Evolutionary conservation across 805 yeast genomes (phyloP).

Genomic region (Blastobotrys parvus): DNA sequence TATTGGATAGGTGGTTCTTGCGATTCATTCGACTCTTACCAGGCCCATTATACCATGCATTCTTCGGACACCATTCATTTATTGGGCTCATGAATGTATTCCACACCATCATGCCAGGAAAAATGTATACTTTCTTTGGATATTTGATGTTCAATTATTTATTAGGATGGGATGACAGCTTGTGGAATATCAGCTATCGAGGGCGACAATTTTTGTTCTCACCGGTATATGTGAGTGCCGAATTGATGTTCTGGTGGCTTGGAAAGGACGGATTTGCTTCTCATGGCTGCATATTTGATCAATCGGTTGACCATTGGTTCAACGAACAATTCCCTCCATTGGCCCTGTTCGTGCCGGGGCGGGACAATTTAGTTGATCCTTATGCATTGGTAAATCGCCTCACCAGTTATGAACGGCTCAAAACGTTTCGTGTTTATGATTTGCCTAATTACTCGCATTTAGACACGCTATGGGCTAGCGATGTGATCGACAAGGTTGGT

Average conservation of each 20-base stretch:
- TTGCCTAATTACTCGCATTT: slow-evolving; percentile 70
- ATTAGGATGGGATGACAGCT: slow-evolving; percentile 76
- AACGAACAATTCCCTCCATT: slow-evolving; percentile 45
- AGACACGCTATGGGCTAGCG: slow-evolving; percentile 90
- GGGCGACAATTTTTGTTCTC: slow-evolving; percentile 76
- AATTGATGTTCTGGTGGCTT: slow-evolving; percentile 91
- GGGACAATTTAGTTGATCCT: slow-evolving; percentile 75
- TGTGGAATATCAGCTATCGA: slow-evolving; percentile 65
- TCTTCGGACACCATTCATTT: slow-evolving; percentile 74
- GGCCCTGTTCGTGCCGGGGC: slow-evolving; percentile 59
- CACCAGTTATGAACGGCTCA: slow-evolving; percentile 38
- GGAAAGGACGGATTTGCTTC: slow-evolving; percentile 43
- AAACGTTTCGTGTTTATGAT: slow-evolving; percentile 28
- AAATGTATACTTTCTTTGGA: slow-evolving; percentile 55
- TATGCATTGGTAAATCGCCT: slow-evolving; percentile 57
- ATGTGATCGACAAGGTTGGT: slow-evolving; percentile 60
- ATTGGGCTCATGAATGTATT: slow-evolving; percentile 63
- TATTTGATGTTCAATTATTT: slow-evolving; percentile 80
- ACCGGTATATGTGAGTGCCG: slow-evolving; percentile 73
- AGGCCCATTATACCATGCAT: slow-evolving; percentile 21
- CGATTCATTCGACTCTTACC: slow-evolving; percentile 22
- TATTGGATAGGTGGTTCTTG: slow-evolving; percentile 45
- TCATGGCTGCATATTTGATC: slow-evolving; percentile 47
- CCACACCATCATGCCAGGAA: slow-evolving; percentile 42
- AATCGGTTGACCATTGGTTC: slow-evolving; percentile 35